phyloP scores from a whole-genome alignment of 257 asterid species.

The Ballota nigra region DNA sequence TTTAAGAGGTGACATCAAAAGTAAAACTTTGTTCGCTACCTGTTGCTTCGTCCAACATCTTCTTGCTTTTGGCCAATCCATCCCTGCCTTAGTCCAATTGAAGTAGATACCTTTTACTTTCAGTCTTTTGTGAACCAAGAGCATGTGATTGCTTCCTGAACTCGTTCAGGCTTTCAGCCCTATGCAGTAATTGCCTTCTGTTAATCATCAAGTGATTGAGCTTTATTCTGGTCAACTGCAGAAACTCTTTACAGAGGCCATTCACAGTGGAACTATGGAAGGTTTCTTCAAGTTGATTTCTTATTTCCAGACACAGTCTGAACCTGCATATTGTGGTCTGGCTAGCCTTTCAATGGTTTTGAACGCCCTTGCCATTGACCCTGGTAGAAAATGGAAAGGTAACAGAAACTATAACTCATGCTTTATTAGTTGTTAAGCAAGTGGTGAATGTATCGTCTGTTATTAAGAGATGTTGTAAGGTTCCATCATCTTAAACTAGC shows the following conservation, averaged over 20 bases:
- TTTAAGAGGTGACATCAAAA: no score
- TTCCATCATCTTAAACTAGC: no score
- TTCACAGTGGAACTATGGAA: slow-evolving; percentile 91
- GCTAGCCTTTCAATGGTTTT: slow-evolving; percentile 99
- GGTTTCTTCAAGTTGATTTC: slow-evolving; percentile 91
- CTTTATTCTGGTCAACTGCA: slow-evolving; percentile 35
- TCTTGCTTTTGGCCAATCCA: background rate
- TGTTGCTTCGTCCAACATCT: no score
- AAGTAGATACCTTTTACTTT: background rate
- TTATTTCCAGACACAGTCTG: slow-evolving; percentile 97
- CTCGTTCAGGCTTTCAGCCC: background rate
- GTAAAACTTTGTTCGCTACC: no score
- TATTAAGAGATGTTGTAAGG: background rate
- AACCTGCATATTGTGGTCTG: slow-evolving; percentile 97
- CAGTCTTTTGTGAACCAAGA: background rate
- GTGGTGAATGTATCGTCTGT: background rate
- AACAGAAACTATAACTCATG: background rate
- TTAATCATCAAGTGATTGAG: slow-evolving; percentile 10
- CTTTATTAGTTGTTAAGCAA: background rate
- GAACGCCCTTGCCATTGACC: slow-evolving; percentile 97
- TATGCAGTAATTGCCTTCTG: background rate
- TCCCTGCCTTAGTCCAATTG: background rate
- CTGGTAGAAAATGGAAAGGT: slow-evolving; percentile 99
- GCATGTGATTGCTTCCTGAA: background rate
- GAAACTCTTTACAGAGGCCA: slow-evolving; percentile 91